Percentiles rank a stretch among this genome's conserved stretches.
These are phyloP conservation scores for Gonapodya sp. DNA, from an alignment of 192 early-diverging fungal genomes.

Conservation along the genomic window DNA sequence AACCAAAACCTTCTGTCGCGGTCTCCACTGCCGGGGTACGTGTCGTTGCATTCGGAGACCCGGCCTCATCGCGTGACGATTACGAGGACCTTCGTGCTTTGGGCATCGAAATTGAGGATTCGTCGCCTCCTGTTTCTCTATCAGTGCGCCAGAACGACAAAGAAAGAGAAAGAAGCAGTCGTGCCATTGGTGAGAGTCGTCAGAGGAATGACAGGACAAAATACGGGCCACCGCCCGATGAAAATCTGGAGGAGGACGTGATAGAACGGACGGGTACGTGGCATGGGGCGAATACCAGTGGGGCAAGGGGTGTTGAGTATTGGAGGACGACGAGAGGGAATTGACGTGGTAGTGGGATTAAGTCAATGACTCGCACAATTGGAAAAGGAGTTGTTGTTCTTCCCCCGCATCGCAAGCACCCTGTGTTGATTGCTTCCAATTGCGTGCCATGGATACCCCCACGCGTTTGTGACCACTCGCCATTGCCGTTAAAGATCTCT, in stretches of 20 bases:
- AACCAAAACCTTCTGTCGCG: background rate
- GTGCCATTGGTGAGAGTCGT: background rate
- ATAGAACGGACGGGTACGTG: background rate
- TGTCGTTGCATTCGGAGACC: background rate
- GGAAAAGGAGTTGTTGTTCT: no score
- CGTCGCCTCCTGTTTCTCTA: no score
- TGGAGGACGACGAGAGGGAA: background rate
- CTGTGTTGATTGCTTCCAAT: no score
- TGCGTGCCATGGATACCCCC: no score
- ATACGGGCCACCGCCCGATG: background rate
- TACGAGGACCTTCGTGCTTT: background rate
- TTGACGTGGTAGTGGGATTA: background rate
- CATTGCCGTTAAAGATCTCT: no score
- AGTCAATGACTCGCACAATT: no score
- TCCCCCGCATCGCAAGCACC: no score
- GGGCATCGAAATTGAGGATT: background rate
- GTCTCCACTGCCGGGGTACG: background rate
- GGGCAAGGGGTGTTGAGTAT: background rate
- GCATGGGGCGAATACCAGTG: background rate
- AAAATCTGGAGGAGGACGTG: background rate
- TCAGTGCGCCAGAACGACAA: background rate
- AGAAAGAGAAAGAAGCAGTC: background rate
- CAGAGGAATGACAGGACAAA: background rate
- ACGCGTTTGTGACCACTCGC: no score
- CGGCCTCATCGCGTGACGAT: background rate